Evolutionary conservation across 441 rosid species (phyloP).

Genomic region (Corymbia citriodora): DNA sequence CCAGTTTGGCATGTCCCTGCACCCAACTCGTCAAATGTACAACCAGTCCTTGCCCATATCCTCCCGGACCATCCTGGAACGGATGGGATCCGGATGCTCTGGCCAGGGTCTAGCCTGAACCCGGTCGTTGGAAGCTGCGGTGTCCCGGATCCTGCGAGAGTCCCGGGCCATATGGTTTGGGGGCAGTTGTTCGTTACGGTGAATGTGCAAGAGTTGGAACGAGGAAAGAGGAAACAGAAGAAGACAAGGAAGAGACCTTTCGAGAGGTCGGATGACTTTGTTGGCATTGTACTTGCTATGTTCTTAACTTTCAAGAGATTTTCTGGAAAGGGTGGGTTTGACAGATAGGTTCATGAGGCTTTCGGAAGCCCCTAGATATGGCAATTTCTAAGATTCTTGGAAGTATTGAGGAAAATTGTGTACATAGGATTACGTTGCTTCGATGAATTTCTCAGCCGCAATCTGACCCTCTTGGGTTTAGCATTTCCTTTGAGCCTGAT

Average conservation of each 20-base stretch:
- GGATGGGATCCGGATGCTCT: constrained; percentile 35
- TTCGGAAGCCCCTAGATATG: constrained; percentile 10
- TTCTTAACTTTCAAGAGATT: background rate
- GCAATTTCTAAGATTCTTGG: constrained; percentile 12
- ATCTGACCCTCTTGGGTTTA: constrained; percentile 39
- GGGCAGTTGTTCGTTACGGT: constrained; percentile 48
- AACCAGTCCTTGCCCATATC: constrained; percentile 70
- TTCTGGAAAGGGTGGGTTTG: background rate
- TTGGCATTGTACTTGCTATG: constrained; percentile 1
- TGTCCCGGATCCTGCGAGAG: constrained; percentile 53
- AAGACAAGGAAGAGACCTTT: constrained; percentile 16
- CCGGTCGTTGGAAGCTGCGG: constrained; percentile 53
- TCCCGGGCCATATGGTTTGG: constrained; percentile 62
- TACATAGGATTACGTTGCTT: constrained; percentile 31
- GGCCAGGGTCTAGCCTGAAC: constrained; percentile 43
- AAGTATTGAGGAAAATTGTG: background rate
- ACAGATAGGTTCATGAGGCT: background rate
- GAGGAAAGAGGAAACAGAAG: constrained; percentile 22
- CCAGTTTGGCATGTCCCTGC: constrained; percentile 56
- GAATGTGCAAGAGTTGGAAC: constrained; percentile 34
- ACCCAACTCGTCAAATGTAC: constrained; percentile 50
- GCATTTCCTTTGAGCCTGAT: constrained; percentile 27
- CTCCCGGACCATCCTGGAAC: constrained; percentile 67
- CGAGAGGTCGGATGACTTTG: background rate
- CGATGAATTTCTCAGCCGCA: constrained; percentile 37